Conservation (phyloP, 257 asterid genomes). For the Hygrophila difformis region DNA sequence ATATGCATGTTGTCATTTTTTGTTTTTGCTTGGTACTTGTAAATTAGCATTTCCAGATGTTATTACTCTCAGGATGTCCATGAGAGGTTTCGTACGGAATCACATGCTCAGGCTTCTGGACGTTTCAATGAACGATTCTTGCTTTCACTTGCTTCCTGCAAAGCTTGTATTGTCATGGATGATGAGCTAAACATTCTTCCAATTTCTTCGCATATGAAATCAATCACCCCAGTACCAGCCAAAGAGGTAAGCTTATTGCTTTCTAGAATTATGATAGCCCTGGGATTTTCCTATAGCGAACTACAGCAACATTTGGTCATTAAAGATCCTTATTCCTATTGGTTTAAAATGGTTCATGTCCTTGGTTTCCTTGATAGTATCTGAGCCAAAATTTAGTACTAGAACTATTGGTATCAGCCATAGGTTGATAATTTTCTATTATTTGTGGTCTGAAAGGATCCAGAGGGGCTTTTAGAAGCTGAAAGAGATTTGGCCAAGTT, state of each 20-base stretch:
- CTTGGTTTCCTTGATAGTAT: neutral
- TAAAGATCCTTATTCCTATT: neutral
- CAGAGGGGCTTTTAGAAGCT: slow-evolving; percentile 77
- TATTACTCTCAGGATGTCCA: slow-evolving; percentile 79
- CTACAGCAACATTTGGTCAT: neutral
- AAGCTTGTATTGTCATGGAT: slow-evolving; percentile 91
- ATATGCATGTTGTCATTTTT: no score
- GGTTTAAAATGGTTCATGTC: slow-evolving; percentile 1
- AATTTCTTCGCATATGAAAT: slow-evolving; percentile 87
- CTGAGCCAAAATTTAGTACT: neutral
- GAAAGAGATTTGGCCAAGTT: slow-evolving; percentile 65
- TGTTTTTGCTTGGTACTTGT: neutral
- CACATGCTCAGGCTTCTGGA: slow-evolving; percentile 70
- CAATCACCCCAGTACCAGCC: slow-evolving; percentile 42
- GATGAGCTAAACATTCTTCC: slow-evolving; percentile 90
- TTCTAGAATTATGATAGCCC: slow-evolving; percentile 8
- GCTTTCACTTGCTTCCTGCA: slow-evolving; percentile 87
- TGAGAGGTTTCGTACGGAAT: slow-evolving; percentile 88
- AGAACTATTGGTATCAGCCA: no score
- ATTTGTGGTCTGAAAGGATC: slow-evolving; percentile 40
- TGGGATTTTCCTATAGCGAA: neutral
- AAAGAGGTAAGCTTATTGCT: slow-evolving; percentile 46
- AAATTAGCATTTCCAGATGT: slow-evolving; percentile 7
- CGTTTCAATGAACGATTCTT: slow-evolving; percentile 95
- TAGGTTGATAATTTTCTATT: slow-evolving; percentile 11